These are phyloP conservation scores for Ophiosphaerella korrae DNA, from an alignment of 2,329 filamentous ascomycete species.

Conservation along the genomic window DNA sequence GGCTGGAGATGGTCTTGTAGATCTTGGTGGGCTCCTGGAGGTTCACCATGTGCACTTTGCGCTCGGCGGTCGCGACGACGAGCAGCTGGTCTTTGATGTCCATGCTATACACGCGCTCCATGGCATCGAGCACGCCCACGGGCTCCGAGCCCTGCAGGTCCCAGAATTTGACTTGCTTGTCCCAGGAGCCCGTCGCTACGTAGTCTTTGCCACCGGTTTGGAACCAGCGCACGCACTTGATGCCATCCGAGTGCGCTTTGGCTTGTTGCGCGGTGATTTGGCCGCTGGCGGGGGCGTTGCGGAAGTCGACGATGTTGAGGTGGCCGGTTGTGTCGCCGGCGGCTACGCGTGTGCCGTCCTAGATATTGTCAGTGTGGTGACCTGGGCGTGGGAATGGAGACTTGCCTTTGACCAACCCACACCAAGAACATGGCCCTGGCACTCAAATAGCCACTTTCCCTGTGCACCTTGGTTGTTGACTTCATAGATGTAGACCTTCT, in stretches of 20 bases:
- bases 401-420: constrained; percentile 87
- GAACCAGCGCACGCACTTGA: constrained; percentile 74
- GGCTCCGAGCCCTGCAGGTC: constrained; percentile 70
- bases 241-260: constrained; percentile 77
- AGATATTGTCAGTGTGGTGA: constrained; percentile 18
- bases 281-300: constrained; percentile 48
- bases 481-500: constrained; percentile 96
- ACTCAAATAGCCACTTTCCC: constrained; percentile 84
- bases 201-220: constrained; percentile 70
- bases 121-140: constrained; percentile 68
- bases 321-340: constrained; percentile 91
- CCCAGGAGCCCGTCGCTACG: constrained; percentile 91
- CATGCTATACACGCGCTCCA: constrained; percentile 87
- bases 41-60: constrained; percentile 95
- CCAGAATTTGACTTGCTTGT: constrained; percentile 91
- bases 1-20: constrained; percentile 95
- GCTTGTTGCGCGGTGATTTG: constrained; percentile 58
- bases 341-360: constrained; percentile 91
- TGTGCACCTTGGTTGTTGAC: constrained; percentile 81
- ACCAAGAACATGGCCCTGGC: constrained; percentile 78
- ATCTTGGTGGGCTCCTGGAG: constrained; percentile 85
- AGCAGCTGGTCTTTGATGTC: constrained; percentile 87
- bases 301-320: constrained; percentile 83
- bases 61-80: constrained; percentile 90
- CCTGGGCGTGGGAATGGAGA: constrained; percentile 1